Evolutionary conservation across 768 basidiomycete species (phyloP).

Genomic region (Coprinopsis strossmayeri): DNA sequence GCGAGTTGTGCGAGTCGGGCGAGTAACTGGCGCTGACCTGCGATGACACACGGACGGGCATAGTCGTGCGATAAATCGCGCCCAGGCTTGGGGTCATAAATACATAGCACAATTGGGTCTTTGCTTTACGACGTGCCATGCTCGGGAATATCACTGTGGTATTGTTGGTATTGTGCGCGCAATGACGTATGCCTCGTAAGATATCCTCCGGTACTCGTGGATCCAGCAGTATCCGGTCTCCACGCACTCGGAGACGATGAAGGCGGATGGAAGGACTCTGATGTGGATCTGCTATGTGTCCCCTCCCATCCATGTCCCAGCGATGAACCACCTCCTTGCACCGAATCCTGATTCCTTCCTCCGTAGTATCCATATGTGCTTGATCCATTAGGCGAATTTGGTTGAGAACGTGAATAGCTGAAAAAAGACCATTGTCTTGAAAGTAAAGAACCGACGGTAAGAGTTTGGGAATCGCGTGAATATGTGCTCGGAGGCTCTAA

Average conservation of each 20-base stretch:
- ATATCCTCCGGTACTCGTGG: conserved; percentile 5
- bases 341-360: conserved; percentile 1
- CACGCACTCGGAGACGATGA: conserved; percentile 5
- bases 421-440: conserved; percentile 33
- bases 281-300: background rate
- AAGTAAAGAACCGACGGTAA: conserved; percentile 32
- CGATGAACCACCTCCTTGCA: conserved; percentile 2
- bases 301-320: conserved; percentile 8
- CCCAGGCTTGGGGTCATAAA: too few relatives aligned
- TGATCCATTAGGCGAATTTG: conserved; percentile 8
- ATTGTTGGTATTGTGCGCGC: conserved; percentile 7
- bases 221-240: conserved; percentile 4
- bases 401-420: conserved; percentile 5
- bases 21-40: too few relatives aligned
- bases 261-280: conserved; percentile 1
- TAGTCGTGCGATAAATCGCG: too few relatives aligned
- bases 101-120: too few relatives aligned
- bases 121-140: conserved; percentile 3
- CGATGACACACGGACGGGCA: too few relatives aligned
- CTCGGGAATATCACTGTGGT: conserved; percentile 4
- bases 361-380: conserved; percentile 7
- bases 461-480: conserved; percentile 29
- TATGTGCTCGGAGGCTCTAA: conserved; percentile 25
- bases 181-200: conserved; percentile 8
- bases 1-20: too few relatives aligned